Evolutionary conservation across 1,139 yeast genomes (phyloP), one percentile per base, ranked within the genome.

Genomic region (Geotrichum candidum): DNA sequence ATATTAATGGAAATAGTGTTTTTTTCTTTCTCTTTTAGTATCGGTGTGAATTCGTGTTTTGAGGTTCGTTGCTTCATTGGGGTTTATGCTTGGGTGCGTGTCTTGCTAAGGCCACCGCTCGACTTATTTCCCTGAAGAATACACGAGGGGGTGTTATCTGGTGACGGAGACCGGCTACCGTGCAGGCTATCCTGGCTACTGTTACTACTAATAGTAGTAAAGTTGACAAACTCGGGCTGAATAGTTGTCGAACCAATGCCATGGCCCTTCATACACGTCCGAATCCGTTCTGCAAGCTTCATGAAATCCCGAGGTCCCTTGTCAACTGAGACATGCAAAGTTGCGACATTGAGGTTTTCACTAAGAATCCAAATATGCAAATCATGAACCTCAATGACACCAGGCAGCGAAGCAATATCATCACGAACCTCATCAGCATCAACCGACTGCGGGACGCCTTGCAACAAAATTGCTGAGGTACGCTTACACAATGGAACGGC

Each of bases 311-410:
- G 83, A n/a, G 88, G 87, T 4, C 81, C 78, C 18, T 83, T 81
- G 61, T 82, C 80, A 57, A 91, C 80, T 68, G 91, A 89, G 54
- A 92, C 87, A 72, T 94, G 99, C 66, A 94, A 80, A 0, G 97
- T 88, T 1, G 97, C 97, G 71, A 94, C 90, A 68, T 86, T 81
- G 61, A 90, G 82, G 66, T 87, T 89, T 76, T 94, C 99, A 63
- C 92, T 90, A 68, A 94, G 81, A 73, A 91, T 94, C 99, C 99
- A 94, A 64, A 94, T 88, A 73, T 94, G 99, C 80, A 94, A 86
- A 73, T 94, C 99, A 73, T 94, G 99, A 52, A 94, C 85, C 3
- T 95, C 89, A 65, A 84, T 81, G 59, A 94, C 95, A 31, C 92
- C 89, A 0, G 85, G 82, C 7, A 78, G 69, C 33, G 92, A 80